A percentile compares a stretch with the other conserved stretches of the same genome.
Evolutionary conservation across 495 filamentous ascomycete species (phyloP).

Genomic region (Penicillium macrosclerotiorum): DNA sequence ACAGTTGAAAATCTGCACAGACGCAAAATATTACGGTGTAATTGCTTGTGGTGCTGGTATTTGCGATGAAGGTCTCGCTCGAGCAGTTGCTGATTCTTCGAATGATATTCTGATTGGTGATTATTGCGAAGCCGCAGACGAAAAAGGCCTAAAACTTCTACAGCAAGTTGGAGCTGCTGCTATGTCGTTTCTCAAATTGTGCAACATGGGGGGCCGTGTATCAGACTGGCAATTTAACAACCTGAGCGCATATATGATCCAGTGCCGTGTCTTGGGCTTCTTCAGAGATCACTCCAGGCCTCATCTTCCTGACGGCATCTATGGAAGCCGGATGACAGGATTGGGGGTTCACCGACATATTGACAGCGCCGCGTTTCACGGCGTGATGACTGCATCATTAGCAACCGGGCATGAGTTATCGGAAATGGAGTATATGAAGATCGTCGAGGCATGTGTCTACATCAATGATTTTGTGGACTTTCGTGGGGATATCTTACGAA

Average conservation of each 20-base stretch:
- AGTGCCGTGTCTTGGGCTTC: slow-evolving; percentile 21
- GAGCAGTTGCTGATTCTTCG: slow-evolving; percentile 17
- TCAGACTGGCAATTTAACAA: slow-evolving; percentile 15
- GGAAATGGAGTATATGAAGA: not conserved
- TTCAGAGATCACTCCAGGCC: slow-evolving; percentile 16
- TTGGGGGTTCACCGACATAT: slow-evolving; percentile 13
- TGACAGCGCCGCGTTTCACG: slow-evolving; percentile 11
- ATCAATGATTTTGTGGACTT: slow-evolving; percentile 23
- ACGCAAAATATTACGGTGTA: slow-evolving; percentile 20
- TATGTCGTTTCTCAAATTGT: slow-evolving; percentile 18
- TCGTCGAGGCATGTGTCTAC: slow-evolving; percentile 10
- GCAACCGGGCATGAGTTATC: slow-evolving; percentile 11
- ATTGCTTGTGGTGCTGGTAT: slow-evolving; percentile 9
- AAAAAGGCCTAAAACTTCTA: slow-evolving; percentile 4
- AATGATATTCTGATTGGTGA: slow-evolving; percentile 25
- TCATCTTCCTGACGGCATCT: slow-evolving; percentile 9
- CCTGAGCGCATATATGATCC: slow-evolving; percentile 13
- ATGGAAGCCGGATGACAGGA: slow-evolving; percentile 21
- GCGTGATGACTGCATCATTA: slow-evolving; percentile 11
- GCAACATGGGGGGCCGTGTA: slow-evolving; percentile 9
- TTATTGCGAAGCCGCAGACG: slow-evolving; percentile 22
- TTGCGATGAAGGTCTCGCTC: slow-evolving; percentile 13
- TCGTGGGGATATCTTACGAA: slow-evolving; percentile 20
- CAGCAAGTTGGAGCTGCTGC: slow-evolving; percentile 18
- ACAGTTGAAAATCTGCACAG: slow-evolving; percentile 19